Base-by-base conservation (phyloP, 1,284 basidiomycete species). In the Vanrija pseudolonga region DNA sequence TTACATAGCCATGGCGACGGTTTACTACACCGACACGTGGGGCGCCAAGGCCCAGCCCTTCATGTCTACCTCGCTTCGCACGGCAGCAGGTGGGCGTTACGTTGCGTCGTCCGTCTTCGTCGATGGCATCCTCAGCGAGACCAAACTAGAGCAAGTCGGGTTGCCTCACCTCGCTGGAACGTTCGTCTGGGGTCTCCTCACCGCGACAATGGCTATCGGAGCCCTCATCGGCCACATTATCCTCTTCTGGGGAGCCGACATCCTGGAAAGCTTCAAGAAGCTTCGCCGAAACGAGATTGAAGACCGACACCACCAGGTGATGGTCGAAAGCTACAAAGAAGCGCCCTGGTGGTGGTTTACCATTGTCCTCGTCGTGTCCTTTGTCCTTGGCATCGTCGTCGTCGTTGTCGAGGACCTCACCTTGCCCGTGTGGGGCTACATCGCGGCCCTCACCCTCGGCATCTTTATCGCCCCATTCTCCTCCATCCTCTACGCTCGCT, bases 101-200 rank as follows among this genome's bases (percentile, higher is more conserved):
- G 79, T 81, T 61, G 82, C 82, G 57, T 63, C 79, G 69, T n/a
- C 50, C 5, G 54, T 67, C 8, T 63, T 74, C 48, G 38, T 51
- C 37, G 44, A 61, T 18, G 63, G 60, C 26, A 19, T 67, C 18
- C 60, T 57, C 19, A 45, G 51, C 43, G 17, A 26, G 80, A 4
- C 37, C 3, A 56, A 55, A 47, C 53, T 72, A 7, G 62, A 59
- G 3, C 26, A 24, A 32, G 56, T 61, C 20, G 71, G 72, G 11
- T 53, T 66, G 14, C 72, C 72, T 1, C 60, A 56, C 18, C 45
- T 74, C 3, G 57, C 66, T 0, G 63, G 59, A 45, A 83, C 83
- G 4, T 83, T 83, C 63, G 82, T 82, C 0, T 86, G 83, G 83
- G 51, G 68, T 1, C 82, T 82, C 65, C 67, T 85, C 41, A 79